These are phyloP conservation scores for Talaromyces thailandensis DNA, from an alignment of 495 filamentous ascomycete genomes.

Conservation along the genomic window DNA sequence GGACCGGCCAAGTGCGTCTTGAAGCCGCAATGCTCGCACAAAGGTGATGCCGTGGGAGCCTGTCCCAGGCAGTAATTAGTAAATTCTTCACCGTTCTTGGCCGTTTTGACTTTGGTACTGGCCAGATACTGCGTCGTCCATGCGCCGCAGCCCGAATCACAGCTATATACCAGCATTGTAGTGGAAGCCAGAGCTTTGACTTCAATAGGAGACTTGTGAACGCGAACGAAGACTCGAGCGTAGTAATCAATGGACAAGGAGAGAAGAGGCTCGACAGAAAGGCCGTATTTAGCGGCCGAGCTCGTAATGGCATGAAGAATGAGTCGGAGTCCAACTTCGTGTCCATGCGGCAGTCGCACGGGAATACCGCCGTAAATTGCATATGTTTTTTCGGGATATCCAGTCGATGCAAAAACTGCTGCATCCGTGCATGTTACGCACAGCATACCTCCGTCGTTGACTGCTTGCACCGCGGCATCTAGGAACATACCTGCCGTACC, in stretches of 20 bases:
- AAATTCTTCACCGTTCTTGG: constrained; percentile 59
- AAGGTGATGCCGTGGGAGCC: constrained; percentile 49
- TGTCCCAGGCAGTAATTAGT: constrained; percentile 67
- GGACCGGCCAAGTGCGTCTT: constrained; percentile 84
- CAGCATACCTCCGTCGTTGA: constrained; percentile 79
- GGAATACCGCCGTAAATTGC: constrained; percentile 85
- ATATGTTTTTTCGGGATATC: constrained; percentile 88
- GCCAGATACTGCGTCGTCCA: constrained; percentile 74
- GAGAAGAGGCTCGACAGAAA: constrained; percentile 82
- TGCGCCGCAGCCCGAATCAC: constrained; percentile 79
- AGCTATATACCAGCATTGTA: constrained; percentile 88
- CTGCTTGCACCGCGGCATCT: constrained; percentile 76
- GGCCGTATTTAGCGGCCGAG: constrained; percentile 75
- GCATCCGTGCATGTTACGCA: constrained; percentile 97
- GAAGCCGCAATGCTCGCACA: constrained; percentile 75
- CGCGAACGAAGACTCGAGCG: constrained; percentile 77
- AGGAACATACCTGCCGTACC: constrained; percentile 86
- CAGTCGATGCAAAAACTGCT: constrained; percentile 83
- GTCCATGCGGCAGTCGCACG: constrained; percentile 70
- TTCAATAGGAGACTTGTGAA: constrained; percentile 65
- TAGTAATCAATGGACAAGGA: constrained; percentile 96
- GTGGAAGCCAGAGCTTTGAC: constrained; percentile 86
- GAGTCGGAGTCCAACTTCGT: constrained; percentile 83
- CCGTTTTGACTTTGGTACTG: constrained; percentile 48
- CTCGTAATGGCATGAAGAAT: constrained; percentile 73